Evolutionary conservation across 345 rosid species (phyloP).

Genomic region (Anacardium occidentale): DNA sequence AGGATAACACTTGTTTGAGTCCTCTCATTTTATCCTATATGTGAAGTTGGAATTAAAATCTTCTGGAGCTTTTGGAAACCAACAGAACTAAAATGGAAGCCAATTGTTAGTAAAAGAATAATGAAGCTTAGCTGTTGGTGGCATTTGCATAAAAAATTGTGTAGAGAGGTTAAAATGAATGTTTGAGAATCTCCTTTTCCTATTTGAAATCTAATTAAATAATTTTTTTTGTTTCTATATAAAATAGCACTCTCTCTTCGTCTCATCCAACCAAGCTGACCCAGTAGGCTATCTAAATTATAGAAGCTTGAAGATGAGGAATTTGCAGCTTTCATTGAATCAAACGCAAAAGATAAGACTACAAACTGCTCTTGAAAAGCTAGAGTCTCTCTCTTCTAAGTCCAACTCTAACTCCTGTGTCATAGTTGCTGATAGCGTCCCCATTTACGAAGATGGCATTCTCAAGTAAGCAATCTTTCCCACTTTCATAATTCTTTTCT

Average conservation of each 20-base stretch:
- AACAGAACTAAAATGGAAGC: too few species aligned
- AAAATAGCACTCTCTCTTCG: slow-evolving; percentile 26
- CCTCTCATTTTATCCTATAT: too few species aligned
- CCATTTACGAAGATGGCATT: slow-evolving; percentile 74
- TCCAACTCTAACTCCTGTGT: slow-evolving; percentile 63
- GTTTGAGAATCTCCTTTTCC: too few species aligned
- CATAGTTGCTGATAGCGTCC: slow-evolving; percentile 78
- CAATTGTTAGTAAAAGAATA: too few species aligned
- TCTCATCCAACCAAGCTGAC: not conserved
- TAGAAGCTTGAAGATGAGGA: slow-evolving; percentile 40
- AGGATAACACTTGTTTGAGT: too few species aligned
- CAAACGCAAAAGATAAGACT: slow-evolving; percentile 79
- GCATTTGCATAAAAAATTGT: too few species aligned
- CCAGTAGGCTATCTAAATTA: slow-evolving; percentile 24
- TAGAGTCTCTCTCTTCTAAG: slow-evolving; percentile 62
- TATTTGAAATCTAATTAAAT: too few species aligned
- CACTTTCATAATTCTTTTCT: not conserved
- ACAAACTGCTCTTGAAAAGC: slow-evolving; percentile 69
- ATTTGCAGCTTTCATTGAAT: slow-evolving; percentile 53
- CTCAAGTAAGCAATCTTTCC: slow-evolving; percentile 61
- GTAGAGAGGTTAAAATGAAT: too few species aligned
- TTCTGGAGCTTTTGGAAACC: too few species aligned
- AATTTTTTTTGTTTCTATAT: slow-evolving; percentile 7
- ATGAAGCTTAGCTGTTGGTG: too few species aligned
- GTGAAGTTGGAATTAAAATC: too few species aligned